A percentile compares a stretch with the other conserved stretches of the same genome.
Conservation (phyloP, 768 basidiomycete genomes). For the Suillus brevipes region DNA sequence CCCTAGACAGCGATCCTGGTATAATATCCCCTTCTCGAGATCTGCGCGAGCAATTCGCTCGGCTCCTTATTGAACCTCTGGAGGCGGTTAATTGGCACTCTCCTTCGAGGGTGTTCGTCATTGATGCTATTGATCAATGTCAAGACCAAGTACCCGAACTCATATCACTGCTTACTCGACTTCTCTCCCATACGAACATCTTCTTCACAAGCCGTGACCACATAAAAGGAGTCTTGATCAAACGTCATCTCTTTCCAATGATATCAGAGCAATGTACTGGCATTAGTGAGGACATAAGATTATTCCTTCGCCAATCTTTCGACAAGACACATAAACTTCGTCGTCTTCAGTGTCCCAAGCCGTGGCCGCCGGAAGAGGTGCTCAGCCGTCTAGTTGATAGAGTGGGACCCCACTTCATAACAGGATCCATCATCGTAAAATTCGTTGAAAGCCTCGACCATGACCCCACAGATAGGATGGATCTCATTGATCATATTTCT, state of each 20-base stretch:
- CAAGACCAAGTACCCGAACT: background rate
- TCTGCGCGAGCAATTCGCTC: background rate
- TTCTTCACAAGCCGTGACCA: background rate
- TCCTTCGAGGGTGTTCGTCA: background rate
- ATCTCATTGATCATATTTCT: background rate
- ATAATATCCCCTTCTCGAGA: background rate
- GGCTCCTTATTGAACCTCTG: background rate
- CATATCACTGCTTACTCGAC: background rate
- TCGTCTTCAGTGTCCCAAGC: background rate
- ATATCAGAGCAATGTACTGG: background rate
- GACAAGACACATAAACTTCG: background rate
- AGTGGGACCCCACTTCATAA: background rate
- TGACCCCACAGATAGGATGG: background rate
- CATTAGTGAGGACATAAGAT: background rate
- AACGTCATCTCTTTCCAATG: background rate
- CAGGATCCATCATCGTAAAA: background rate
- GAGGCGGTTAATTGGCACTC: background rate
- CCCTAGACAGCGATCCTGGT: background rate
- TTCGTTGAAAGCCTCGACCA: background rate
- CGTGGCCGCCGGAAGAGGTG: background rate
- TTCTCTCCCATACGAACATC: background rate
- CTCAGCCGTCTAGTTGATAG: background rate
- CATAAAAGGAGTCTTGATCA: background rate
- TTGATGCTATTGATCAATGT: background rate
- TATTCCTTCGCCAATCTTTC: background rate